Percentiles rank a stretch among this genome's conserved stretches.
phyloP scores from a whole-genome alignment of 2,329 filamentous ascomycete species.

The Fusarium equiseti region DNA sequence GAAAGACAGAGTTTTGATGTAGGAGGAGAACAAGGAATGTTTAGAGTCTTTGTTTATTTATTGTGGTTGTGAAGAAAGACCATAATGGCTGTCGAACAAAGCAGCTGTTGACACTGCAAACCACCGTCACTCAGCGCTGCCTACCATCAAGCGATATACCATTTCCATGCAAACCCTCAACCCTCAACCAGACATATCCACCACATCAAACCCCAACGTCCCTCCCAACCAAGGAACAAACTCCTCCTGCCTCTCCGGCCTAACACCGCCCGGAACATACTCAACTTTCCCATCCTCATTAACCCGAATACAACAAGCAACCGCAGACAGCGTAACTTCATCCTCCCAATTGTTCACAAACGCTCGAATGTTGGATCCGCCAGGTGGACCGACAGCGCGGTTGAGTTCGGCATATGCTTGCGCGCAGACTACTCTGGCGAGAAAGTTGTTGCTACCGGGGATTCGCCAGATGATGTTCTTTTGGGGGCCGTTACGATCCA shows the following conservation, averaged over 20 bases:
- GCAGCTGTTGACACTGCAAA: no score
- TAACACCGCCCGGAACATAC: neutral
- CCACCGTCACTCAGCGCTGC: no score
- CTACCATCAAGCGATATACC: no score
- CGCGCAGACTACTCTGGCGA: neutral
- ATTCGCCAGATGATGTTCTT: neutral
- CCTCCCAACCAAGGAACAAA: neutral
- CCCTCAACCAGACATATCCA: neutral
- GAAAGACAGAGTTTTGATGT: no score
- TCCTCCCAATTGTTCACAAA: neutral
- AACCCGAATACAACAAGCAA: neutral
- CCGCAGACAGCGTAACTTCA: neutral
- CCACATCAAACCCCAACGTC: neutral
- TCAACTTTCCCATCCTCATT: neutral
- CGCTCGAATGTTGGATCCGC: neutral
- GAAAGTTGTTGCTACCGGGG: neutral
- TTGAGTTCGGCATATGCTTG: neutral
- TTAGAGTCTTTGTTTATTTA: neutral
- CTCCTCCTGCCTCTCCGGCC: neutral
- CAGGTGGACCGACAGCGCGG: neutral
- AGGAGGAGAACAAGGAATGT: neutral
- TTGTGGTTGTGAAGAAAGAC: neutral
- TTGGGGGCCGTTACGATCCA: neutral
- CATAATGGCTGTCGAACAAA: accelerated
- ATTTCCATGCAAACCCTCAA: neutral